Base-by-base conservation (phyloP, 345 rosid genomes). In the Pseudoturritis turrita region DNA sequence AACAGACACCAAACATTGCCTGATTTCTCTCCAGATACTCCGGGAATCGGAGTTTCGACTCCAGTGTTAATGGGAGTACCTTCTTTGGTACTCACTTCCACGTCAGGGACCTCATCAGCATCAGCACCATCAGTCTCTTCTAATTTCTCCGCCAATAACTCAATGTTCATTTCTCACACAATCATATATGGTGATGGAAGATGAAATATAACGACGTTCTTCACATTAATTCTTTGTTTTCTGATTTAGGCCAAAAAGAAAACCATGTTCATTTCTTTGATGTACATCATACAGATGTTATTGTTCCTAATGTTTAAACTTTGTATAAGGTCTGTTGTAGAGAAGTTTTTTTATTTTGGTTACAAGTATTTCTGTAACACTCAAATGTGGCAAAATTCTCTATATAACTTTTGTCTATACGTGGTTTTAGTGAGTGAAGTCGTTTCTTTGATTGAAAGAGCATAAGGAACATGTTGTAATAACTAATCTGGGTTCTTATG, bases 131-230 rank as follows among this genome's bases (percentile, higher is more conserved):
- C 77, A 17, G 40, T 25, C 3, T 60, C 64, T 60, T 19, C 64
- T 40, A n/a, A n/a, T n/a, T 59, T 56, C 13, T 43, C 73, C 10
- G 33, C 14, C 14, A 67, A 51, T 13, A 75, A 43, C 28, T 75
- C 78, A 59, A 68, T 68, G 78, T 75, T 50, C 22, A 43, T 75
- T 52, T 59, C 74, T 61, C 78, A 75, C 57, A 50, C 78, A 4
- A 75, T 75, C 50, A 23, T 68, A 3, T 68, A 68, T 35, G 78
- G 78, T 41, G 64, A 68, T 60, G 78, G 78, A 52, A 75, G 78
- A 75, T 75, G 70, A 75, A 9, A 47, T 11, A 10, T 28, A 4
- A 10, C 25, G 8, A 29, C 11, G 26, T 5, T 25, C 5, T 64
- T 29, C 46, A 43, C 37, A 3, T 63, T n/a, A n/a, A n/a, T n/a